phyloP scores from a whole-genome alignment of 768 basidiomycete genomes.

The Cystofilobasidium macerans region DNA sequence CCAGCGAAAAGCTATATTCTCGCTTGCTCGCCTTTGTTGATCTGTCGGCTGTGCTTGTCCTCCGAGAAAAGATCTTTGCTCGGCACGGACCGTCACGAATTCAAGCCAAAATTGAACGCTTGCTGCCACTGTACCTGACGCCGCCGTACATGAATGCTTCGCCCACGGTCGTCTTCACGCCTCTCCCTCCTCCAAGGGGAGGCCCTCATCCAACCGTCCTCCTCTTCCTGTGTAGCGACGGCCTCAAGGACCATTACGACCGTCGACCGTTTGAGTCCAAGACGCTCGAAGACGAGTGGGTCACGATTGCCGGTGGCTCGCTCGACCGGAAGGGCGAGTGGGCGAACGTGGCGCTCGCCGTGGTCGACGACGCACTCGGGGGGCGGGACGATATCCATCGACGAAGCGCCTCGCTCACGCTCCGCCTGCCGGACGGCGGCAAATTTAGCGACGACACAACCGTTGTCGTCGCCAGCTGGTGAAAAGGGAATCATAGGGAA shows the following conservation, averaged over 20 bases:
- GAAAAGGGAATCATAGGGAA: background rate
- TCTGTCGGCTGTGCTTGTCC: too few species aligned
- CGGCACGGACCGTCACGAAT: background rate
- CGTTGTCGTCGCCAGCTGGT: background rate
- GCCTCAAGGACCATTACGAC: conserved; percentile 4
- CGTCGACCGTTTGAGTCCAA: background rate
- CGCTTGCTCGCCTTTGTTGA: too few species aligned
- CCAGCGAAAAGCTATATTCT: background rate
- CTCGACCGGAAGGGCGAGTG: background rate
- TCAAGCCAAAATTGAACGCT: background rate
- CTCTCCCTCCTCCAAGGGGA: background rate
- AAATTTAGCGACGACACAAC: background rate
- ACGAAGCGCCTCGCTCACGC: background rate
- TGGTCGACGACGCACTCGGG: background rate
- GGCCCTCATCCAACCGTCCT: background rate
- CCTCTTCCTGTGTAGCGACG: background rate
- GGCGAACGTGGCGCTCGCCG: background rate
- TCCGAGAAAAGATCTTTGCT: background rate
- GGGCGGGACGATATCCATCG: background rate
- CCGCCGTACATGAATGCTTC: background rate
- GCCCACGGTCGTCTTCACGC: background rate
- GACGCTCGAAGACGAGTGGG: conserved; percentile 1
- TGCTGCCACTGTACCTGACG: background rate
- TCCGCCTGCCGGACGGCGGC: background rate
- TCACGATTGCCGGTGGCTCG: background rate